Conservation (phyloP, 2,329 filamentous ascomycete genomes). For the Ramichloridium luteum region DNA sequence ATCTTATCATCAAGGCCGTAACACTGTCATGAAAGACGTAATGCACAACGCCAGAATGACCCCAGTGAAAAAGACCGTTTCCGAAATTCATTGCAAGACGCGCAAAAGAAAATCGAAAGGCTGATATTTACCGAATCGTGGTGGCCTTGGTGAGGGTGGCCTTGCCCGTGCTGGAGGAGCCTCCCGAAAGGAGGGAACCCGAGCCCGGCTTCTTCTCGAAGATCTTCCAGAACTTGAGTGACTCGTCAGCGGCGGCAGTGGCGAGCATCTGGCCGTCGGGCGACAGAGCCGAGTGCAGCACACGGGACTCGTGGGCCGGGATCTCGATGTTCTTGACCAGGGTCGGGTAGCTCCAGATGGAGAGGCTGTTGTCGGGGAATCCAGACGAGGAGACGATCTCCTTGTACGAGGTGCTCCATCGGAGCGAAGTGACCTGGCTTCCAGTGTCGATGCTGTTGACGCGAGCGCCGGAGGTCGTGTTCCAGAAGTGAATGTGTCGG, state of each 20-base stretch:
- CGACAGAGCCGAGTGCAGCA: constrained; percentile 92
- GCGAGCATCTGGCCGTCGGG: constrained; percentile 97
- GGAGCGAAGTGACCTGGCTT: constrained; percentile 88
- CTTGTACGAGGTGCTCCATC: constrained; percentile 94
- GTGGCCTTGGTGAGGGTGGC: constrained; percentile 83
- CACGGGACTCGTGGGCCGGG: constrained; percentile 89
- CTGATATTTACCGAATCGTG: constrained; percentile 41
- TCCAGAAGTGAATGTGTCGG: constrained; percentile 99
- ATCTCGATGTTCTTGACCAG: constrained; percentile 97
- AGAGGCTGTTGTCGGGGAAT: constrained; percentile 97
- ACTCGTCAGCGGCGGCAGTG: constrained; percentile 91
- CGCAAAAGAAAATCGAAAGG: no score
- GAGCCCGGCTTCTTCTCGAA: constrained; percentile 94
- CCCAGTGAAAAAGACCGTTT: no score
- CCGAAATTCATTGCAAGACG: no score
- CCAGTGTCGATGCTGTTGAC: constrained; percentile 99
- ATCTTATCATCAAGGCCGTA: no score
- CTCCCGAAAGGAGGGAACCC: constrained; percentile 50
- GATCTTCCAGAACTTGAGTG: constrained; percentile 99
- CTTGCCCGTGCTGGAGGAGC: constrained; percentile 56
- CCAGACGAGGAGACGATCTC: constrained; percentile 96
- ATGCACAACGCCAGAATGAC: no score
- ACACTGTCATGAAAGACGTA: no score
- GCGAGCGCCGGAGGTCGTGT: constrained; percentile 90
- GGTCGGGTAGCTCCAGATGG: constrained; percentile 98